These are phyloP conservation scores for Xanthoceras sorbifolium DNA, from an alignment of 345 rosid genomes.

Conservation along the genomic window DNA sequence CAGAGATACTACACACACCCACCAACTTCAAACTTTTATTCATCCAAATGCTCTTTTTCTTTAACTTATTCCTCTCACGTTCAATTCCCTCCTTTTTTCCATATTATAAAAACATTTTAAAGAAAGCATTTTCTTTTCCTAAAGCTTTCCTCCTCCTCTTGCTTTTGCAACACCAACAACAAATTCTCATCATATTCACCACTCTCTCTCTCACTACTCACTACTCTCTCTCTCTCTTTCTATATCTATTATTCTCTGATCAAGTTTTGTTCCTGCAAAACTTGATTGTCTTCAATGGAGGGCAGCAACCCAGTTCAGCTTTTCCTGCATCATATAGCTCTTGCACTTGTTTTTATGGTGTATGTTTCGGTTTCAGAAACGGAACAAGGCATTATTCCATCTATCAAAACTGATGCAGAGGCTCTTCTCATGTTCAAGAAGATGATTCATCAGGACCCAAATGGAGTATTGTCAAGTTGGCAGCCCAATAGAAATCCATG, in stretches of 20 bases:
- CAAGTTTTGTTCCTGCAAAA: slow-evolving; percentile 13
- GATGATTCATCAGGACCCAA: slow-evolving; percentile 67
- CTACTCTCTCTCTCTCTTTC: slow-evolving; percentile 27
- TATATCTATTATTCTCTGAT: slow-evolving; percentile 26
- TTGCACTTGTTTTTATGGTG: slow-evolving; percentile 27
- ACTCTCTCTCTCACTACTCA: slow-evolving; percentile 29
- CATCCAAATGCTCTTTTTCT: background rate
- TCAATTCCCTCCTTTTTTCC: slow-evolving; percentile 25
- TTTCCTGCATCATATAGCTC: slow-evolving; percentile 34
- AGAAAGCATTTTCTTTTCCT: slow-evolving; percentile 39
- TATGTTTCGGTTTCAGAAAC: slow-evolving; percentile 34
- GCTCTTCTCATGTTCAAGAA: slow-evolving; percentile 71
- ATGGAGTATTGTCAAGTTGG: slow-evolving; percentile 66
- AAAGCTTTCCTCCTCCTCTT: slow-evolving; percentile 33
- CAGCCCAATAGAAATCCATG: slow-evolving; percentile 53
- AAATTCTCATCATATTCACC: slow-evolving; percentile 53
- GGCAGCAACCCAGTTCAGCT: slow-evolving; percentile 35
- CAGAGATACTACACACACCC: slow-evolving; percentile 20
- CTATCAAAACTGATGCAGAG: slow-evolving; percentile 69
- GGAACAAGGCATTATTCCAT: slow-evolving; percentile 32
- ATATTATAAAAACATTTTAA: slow-evolving; percentile 1
- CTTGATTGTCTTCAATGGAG: slow-evolving; percentile 52
- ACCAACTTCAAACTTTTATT: background rate
- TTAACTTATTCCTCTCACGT: background rate
- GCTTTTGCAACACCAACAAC: slow-evolving; percentile 36